Conservation (phyloP, 2,329 filamentous ascomycete species). For the Talaromyces piceae region DNA sequence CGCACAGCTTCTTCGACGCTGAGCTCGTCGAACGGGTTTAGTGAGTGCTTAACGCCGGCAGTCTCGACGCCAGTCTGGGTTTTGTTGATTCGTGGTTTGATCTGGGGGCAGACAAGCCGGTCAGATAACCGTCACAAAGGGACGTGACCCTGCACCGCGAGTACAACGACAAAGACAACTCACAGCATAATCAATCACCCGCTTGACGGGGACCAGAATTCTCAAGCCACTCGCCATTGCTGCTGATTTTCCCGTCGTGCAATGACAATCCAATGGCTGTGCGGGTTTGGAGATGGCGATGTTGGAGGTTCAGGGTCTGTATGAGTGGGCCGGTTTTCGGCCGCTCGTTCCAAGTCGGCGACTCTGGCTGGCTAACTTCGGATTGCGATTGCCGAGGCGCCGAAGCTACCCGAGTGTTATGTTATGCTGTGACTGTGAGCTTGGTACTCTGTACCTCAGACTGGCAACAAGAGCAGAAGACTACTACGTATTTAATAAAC, state of each 20-base stretch:
- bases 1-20: constrained; percentile 94
- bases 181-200: constrained; percentile 83
- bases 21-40: constrained; percentile 99
- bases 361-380: background rate
- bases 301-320: background rate
- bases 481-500: too few relatives aligned
- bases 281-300: background rate
- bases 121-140: too few relatives aligned
- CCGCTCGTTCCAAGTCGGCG: background rate
- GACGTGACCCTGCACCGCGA: background rate
- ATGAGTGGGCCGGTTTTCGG: background rate
- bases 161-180: constrained; percentile 24
- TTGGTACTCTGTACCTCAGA: too few relatives aligned
- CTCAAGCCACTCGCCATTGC: constrained; percentile 48
- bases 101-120: constrained; percentile 36
- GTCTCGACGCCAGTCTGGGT: constrained; percentile 82
- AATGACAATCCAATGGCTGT: background rate
- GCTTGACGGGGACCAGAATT: constrained; percentile 73
- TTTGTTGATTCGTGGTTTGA: constrained; percentile 65
- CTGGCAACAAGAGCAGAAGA: too few relatives aligned
- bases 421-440: too few relatives aligned
- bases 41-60: constrained; percentile 87
- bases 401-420: constrained; percentile 2
- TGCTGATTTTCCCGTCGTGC: constrained; percentile 6
- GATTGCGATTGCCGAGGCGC: constrained; percentile 3